phyloP scores from a whole-genome alignment of 2,329 filamentous ascomycete species.

The Davidsoniella eucalypti region DNA sequence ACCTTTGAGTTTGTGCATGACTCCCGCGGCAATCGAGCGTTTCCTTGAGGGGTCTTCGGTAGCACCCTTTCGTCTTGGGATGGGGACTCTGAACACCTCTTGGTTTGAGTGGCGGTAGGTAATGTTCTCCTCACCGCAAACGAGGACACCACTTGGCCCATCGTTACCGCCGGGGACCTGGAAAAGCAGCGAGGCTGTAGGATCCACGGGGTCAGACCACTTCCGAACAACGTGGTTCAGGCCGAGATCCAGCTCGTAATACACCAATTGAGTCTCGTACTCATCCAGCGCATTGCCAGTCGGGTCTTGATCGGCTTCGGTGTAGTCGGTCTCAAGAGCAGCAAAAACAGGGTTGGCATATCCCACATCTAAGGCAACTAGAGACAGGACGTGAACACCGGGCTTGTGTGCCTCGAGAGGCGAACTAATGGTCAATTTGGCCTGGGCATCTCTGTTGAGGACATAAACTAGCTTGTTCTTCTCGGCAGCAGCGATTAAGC shows the following conservation, averaged over 20 bases:
- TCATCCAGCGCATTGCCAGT: conserved; percentile 68
- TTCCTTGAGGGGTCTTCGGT: conserved; percentile 89
- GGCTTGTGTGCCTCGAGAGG: conserved; percentile 91
- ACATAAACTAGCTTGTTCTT: conserved; percentile 99
- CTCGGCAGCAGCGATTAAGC: conserved; percentile 82
- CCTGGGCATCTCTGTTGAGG: conserved; percentile 85
- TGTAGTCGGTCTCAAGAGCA: conserved; percentile 83
- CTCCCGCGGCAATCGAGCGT: conserved; percentile 69
- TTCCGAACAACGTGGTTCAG: conserved; percentile 94
- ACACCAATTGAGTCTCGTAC: conserved; percentile 79
- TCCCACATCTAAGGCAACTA: conserved; percentile 81
- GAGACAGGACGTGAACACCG: conserved; percentile 73
- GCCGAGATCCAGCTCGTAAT: conserved; percentile 93
- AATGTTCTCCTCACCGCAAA: conserved; percentile 86
- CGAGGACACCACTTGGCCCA: conserved; percentile 84
- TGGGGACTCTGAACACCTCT: conserved; percentile 71
- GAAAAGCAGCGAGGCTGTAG: conserved; percentile 77
- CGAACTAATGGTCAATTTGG: conserved; percentile 90
- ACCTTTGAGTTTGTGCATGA: conserved; percentile 91
- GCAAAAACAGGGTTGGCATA: conserved; percentile 97
- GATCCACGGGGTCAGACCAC: conserved; percentile 88
- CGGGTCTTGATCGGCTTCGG: conserved; percentile 78
- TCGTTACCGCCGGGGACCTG: conserved; percentile 89
- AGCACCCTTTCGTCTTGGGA: conserved; percentile 70
- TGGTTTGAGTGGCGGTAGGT: conserved; percentile 97